These are phyloP conservation scores for Thalia dealbata DNA, from an alignment of 176 grass and related monocot species.

Conservation along the genomic window DNA sequence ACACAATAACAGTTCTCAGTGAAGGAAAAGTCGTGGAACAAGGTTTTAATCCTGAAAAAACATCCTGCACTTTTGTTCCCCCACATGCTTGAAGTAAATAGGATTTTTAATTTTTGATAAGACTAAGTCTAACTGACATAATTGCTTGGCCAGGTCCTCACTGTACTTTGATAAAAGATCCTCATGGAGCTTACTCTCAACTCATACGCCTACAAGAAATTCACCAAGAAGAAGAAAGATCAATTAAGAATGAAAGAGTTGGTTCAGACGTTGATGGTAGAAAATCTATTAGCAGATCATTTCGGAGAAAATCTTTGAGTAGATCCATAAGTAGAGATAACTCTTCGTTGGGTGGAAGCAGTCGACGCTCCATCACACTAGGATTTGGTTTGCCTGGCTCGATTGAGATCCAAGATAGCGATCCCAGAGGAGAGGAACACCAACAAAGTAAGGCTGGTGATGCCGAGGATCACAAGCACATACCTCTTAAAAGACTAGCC, in stretches of 20 bases:
- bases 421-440: slow-evolving; percentile 13
- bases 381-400: slow-evolving; percentile 33
- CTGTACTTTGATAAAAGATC: slow-evolving; percentile 38
- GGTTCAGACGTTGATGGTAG: slow-evolving; percentile 15
- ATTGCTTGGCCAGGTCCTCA: slow-evolving; percentile 46
- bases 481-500: slow-evolving; percentile 44
- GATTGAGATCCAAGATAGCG: slow-evolving; percentile 27
- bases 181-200: slow-evolving; percentile 63
- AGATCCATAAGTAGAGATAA: slow-evolving; percentile 27
- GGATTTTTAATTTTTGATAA: background rate
- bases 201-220: slow-evolving; percentile 61
- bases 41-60: slow-evolving; percentile 25
- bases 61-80: background rate
- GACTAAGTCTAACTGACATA: background rate
- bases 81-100: background rate
- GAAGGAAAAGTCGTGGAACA: slow-evolving; percentile 84
- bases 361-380: slow-evolving; percentile 27
- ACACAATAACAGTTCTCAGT: slow-evolving; percentile 67
- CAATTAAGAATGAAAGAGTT: slow-evolving; percentile 22
- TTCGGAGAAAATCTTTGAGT: background rate
- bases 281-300: slow-evolving; percentile 12
- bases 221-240: slow-evolving; percentile 21
- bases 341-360: slow-evolving; percentile 43
- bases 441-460: slow-evolving; percentile 3
- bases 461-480: slow-evolving; percentile 24